These are phyloP conservation scores for Kalanchoe fedtschenkoi DNA, from an alignment of 164 flowering plant species.

Conservation along the genomic window DNA sequence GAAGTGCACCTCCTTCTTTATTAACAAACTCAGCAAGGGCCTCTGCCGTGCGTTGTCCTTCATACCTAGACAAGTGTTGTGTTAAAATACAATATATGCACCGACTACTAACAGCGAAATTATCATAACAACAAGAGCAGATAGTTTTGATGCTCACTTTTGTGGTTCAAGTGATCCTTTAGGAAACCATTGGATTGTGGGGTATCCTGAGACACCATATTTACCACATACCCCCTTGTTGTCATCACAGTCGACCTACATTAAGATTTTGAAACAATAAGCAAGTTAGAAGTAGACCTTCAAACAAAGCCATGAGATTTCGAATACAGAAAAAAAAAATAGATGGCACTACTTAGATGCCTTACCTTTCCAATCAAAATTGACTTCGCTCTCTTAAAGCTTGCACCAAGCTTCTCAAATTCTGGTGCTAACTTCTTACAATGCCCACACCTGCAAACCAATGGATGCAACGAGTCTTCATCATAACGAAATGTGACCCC, in stretches of 20 bases:
- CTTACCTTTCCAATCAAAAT: slow-evolving; percentile 86
- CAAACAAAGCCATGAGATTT: neutral
- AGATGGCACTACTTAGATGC: neutral
- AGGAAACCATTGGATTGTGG: slow-evolving; percentile 92
- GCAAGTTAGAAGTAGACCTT: neutral
- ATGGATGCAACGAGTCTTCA: neutral
- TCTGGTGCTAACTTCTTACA: slow-evolving; percentile 99
- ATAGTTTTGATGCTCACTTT: neutral
- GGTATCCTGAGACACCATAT: slow-evolving; percentile 83
- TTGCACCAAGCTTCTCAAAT: slow-evolving; percentile 81
- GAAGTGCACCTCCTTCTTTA: slow-evolving; percentile 63
- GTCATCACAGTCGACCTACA: slow-evolving; percentile 45
- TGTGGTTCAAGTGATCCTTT: slow-evolving; percentile 88
- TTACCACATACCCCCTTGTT: slow-evolving; percentile 75
- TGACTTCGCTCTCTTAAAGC: slow-evolving; percentile 84
- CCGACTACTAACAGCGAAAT: neutral
- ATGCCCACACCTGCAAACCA: slow-evolving; percentile 81
- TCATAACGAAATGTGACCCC: neutral
- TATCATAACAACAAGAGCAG: neutral
- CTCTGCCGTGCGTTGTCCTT: slow-evolving; percentile 84
- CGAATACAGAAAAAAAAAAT: neutral
- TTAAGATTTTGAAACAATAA: neutral
- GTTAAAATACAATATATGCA: neutral
- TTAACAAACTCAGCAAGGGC: slow-evolving; percentile 81
- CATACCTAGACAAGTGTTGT: slow-evolving; percentile 43